phyloP scores from a whole-genome alignment of 169 alveolate genomes.

The Theileria parva region DNA sequence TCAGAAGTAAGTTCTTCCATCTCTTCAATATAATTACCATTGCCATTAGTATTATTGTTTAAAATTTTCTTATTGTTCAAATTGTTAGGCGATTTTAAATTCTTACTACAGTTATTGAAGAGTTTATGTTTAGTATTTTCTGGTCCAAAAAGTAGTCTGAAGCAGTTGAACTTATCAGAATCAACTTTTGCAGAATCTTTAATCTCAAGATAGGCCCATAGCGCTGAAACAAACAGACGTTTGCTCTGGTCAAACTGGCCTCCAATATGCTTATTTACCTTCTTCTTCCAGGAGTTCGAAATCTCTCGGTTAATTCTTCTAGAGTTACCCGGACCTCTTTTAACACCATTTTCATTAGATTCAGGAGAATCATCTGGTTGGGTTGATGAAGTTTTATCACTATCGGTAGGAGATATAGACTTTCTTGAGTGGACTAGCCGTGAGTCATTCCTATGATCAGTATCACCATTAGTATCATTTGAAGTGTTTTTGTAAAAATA shows the following conservation, averaged over 20 bases:
- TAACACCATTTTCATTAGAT: too few species aligned
- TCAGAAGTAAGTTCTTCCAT: slow-evolving; percentile 21
- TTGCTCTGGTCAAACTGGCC: background rate
- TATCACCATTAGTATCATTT: background rate
- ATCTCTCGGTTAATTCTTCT: too few species aligned
- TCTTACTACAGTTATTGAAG: background rate
- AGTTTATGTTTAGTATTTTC: background rate
- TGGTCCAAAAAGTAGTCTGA: background rate
- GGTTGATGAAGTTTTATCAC: too few species aligned
- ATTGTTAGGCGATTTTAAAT: background rate
- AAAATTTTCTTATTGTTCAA: background rate
- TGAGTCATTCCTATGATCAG: background rate
- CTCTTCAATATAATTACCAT: slow-evolving; percentile 19
- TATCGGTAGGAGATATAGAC: too few species aligned
- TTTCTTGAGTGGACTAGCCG: too few species aligned
- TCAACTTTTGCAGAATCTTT: background rate
- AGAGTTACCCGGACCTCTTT: too few species aligned
- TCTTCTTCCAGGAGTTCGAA: background rate
- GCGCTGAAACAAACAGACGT: background rate
- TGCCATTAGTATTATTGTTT: background rate
- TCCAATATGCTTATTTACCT: background rate
- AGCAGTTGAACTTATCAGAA: background rate
- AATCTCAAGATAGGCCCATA: slow-evolving; percentile 19
- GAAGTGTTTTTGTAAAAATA: background rate
- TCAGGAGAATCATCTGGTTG: too few species aligned